Conservation (phyloP, 495 filamentous ascomycete genomes). For the Lentithecium fluviatile region DNA sequence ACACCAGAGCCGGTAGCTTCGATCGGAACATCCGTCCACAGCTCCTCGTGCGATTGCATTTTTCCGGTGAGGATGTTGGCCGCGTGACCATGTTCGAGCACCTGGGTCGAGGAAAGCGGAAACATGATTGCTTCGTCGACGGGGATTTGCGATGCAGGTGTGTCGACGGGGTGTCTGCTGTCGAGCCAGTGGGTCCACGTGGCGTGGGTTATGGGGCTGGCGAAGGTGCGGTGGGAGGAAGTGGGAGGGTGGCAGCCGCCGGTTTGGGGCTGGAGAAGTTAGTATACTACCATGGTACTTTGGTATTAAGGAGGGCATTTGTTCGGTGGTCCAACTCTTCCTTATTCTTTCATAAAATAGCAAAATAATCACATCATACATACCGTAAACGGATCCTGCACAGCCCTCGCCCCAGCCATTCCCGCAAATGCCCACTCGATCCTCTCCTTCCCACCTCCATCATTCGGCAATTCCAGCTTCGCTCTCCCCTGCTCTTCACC, state of each 20-base stretch:
- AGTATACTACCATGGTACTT: too few species aligned
- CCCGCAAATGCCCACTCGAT: slow-evolving; percentile 35
- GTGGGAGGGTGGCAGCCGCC: too few species aligned
- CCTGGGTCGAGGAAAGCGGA: not conserved
- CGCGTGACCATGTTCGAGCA: slow-evolving; percentile 20
- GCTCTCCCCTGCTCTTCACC: too few species aligned
- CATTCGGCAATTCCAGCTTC: slow-evolving; percentile 1
- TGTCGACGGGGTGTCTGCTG: not conserved
- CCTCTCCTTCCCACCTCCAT: not conserved
- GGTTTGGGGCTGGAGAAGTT: too few species aligned
- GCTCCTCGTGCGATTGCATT: slow-evolving; percentile 26
- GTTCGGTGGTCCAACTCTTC: too few species aligned
- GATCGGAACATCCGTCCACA: slow-evolving; percentile 29
- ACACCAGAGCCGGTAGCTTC: not conserved
- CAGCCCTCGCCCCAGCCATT: not conserved
- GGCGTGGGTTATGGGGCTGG: slow-evolving; percentile 4
- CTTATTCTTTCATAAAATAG: too few species aligned
- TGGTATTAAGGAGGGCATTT: too few species aligned
- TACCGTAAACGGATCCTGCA: not conserved
- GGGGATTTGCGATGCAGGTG: not conserved
- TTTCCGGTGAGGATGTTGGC: not conserved
- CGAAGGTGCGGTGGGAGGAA: not conserved
- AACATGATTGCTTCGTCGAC: slow-evolving; percentile 31
- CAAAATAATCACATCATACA: too few species aligned
- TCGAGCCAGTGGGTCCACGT: slow-evolving; percentile 35